phyloP scores from a whole-genome alignment of 768 basidiomycete species.

The Lactifluus piperatus region DNA sequence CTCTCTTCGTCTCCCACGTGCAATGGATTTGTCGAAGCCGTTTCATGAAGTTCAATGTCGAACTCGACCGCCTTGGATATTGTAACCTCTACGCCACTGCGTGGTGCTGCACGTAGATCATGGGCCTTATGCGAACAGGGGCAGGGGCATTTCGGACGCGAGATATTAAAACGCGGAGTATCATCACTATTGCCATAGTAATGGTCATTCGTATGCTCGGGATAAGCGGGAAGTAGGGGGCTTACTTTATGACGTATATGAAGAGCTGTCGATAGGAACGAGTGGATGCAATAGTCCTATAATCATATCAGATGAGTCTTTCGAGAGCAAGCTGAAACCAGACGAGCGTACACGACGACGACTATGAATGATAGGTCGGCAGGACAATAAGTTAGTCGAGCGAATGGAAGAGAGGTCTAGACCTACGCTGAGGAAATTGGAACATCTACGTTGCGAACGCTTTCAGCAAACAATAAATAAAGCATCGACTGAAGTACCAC shows the following conservation, averaged over 20 bases:
- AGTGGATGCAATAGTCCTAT: slow-evolving; percentile 12
- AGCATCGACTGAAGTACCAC: background rate
- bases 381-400: background rate
- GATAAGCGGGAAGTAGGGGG: too few species aligned
- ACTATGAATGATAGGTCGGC: background rate
- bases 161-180: too few species aligned
- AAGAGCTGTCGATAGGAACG: slow-evolving; percentile 17
- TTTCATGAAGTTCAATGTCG: background rate
- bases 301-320: background rate
- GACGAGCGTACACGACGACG: slow-evolving; percentile 8
- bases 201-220: background rate
- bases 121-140: too few species aligned
- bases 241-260: too few species aligned
- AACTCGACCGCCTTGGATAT: too few species aligned
- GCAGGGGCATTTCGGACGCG: background rate
- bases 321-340: background rate
- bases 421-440: slow-evolving; percentile 17
- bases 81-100: too few species aligned
- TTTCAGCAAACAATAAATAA: background rate
- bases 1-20: too few species aligned
- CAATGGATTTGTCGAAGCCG: background rate
- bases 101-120: background rate
- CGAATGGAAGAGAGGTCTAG: background rate
- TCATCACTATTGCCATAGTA: background rate
- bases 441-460: slow-evolving; percentile 5